Percentiles rank a stretch among this genome's conserved stretches.
Evolutionary conservation across 352 stramenopile genomes (phyloP).

Genomic region (Phytophthora syringae): DNA sequence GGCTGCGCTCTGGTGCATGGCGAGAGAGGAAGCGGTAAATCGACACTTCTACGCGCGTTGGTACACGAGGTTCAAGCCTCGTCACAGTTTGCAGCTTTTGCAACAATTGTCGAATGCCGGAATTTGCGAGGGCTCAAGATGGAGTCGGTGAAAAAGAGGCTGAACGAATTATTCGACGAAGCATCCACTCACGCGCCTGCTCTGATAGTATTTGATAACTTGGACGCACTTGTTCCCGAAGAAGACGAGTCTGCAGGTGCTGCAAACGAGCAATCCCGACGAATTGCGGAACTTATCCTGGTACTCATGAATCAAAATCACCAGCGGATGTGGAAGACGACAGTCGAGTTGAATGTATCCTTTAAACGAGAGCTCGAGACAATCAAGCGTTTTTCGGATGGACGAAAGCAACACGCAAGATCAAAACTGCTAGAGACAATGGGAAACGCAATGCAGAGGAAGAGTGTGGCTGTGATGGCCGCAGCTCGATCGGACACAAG

Average conservation of each 20-base stretch:
- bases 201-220: slow-evolving; percentile 82
- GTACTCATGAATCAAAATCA: slow-evolving; percentile 59
- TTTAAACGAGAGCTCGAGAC: slow-evolving; percentile 48
- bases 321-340: slow-evolving; percentile 67
- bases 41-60: slow-evolving; percentile 65
- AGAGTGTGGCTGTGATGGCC: slow-evolving; percentile 74
- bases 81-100: slow-evolving; percentile 46
- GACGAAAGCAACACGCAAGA: slow-evolving; percentile 23
- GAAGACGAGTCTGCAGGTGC: slow-evolving; percentile 76
- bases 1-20: slow-evolving; percentile 76
- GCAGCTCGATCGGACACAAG: slow-evolving; percentile 63
- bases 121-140: slow-evolving; percentile 88
- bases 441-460: slow-evolving; percentile 63
- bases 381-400: slow-evolving; percentile 30
- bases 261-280: slow-evolving; percentile 86
- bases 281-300: slow-evolving; percentile 82
- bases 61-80: slow-evolving; percentile 43
- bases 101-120: slow-evolving; percentile 67
- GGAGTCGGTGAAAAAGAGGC: slow-evolving; percentile 75
- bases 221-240: slow-evolving; percentile 83
- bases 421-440: slow-evolving; percentile 54
- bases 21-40: slow-evolving; percentile 82
- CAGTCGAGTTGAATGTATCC: slow-evolving; percentile 60
- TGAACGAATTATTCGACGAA: slow-evolving; percentile 66
- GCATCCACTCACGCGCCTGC: slow-evolving; percentile 55